A percentile compares a stretch with the other conserved stretches of the same genome.
phyloP scores from a whole-genome alignment of 441 rosid species.

The Lepidium campestre region DNA sequence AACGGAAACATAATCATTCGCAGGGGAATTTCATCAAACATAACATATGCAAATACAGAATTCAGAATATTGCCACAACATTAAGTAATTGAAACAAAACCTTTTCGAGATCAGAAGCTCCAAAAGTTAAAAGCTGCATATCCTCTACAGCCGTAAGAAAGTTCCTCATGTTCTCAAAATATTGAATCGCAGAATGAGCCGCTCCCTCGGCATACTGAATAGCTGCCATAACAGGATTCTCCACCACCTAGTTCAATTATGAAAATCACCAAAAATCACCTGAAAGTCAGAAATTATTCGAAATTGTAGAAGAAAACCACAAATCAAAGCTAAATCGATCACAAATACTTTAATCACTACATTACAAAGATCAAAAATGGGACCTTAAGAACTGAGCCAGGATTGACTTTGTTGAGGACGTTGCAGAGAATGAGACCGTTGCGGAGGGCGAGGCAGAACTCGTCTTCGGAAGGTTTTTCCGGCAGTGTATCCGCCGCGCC shows the following conservation, averaged over 20 bases:
- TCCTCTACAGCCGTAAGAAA: conserved; percentile 84
- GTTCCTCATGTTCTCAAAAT: conserved; percentile 93
- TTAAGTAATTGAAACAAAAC: conserved; percentile 23
- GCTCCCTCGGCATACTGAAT: conserved; percentile 82
- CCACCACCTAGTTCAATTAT: conserved; percentile 57
- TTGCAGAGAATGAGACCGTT: conserved; percentile 97
- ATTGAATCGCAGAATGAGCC: conserved; percentile 95
- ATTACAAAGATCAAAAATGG: background rate
- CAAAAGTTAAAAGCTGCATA: conserved; percentile 94
- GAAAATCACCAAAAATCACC: background rate
- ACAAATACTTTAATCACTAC: background rate
- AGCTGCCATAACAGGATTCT: conserved; percentile 51
- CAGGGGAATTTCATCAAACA: conserved; percentile 8
- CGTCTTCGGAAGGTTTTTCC: conserved; percentile 73
- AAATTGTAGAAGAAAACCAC: background rate
- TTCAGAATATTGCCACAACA: background rate
- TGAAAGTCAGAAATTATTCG: background rate
- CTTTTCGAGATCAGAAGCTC: conserved; percentile 93
- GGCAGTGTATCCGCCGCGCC: conserved; percentile 58
- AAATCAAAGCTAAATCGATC: background rate
- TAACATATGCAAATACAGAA: background rate
- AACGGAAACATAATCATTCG: background rate
- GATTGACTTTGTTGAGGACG: conserved; percentile 95
- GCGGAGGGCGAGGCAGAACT: conserved; percentile 69
- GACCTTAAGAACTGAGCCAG: conserved; percentile 90